Conservation (phyloP, 2,329 filamentous ascomycete genomes). For the Penicillium psychrosexuale region DNA sequence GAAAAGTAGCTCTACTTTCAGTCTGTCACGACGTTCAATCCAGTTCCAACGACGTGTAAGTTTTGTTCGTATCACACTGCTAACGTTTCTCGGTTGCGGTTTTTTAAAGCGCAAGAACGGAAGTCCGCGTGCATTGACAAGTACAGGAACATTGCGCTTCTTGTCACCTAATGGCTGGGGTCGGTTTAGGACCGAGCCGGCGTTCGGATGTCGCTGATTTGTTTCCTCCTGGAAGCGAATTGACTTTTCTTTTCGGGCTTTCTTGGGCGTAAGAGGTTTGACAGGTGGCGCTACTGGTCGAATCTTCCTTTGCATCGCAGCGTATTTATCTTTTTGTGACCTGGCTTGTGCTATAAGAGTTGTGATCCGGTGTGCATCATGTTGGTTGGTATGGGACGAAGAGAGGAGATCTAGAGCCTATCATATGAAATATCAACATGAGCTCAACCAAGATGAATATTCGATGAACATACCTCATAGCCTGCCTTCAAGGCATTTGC, state of each 20-base stretch:
- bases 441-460: background rate
- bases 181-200: slow-evolving; percentile 35
- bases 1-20: slow-evolving; percentile 32
- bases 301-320: slow-evolving; percentile 19
- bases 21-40: slow-evolving; percentile 32
- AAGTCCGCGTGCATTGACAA: slow-evolving; percentile 43
- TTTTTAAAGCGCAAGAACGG: slow-evolving; percentile 47
- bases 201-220: slow-evolving; percentile 32
- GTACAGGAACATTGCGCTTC: slow-evolving; percentile 39
- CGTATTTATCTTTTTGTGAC: slow-evolving; percentile 21
- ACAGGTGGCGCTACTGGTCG: slow-evolving; percentile 12
- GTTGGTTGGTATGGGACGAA: slow-evolving; percentile 28
- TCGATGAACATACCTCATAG: slow-evolving; percentile 34
- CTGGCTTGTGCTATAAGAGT: slow-evolving; percentile 27
- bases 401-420: slow-evolving; percentile 41
- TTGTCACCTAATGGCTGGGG: slow-evolving; percentile 35
- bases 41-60: slow-evolving; percentile 35
- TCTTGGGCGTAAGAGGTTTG: slow-evolving; percentile 23
- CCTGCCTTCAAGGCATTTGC: slow-evolving; percentile 42
- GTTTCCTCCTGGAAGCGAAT: slow-evolving; percentile 30
- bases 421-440: background rate
- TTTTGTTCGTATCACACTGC: slow-evolving; percentile 36
- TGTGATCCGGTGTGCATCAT: slow-evolving; percentile 24
- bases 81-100: slow-evolving; percentile 42
- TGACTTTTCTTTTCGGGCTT: slow-evolving; percentile 25